A percentile compares a stretch with the other conserved stretches of the same genome.
These are phyloP conservation scores for Annulohypoxylon stygium DNA, from an alignment of 495 filamentous ascomycete genomes.

Conservation along the genomic window DNA sequence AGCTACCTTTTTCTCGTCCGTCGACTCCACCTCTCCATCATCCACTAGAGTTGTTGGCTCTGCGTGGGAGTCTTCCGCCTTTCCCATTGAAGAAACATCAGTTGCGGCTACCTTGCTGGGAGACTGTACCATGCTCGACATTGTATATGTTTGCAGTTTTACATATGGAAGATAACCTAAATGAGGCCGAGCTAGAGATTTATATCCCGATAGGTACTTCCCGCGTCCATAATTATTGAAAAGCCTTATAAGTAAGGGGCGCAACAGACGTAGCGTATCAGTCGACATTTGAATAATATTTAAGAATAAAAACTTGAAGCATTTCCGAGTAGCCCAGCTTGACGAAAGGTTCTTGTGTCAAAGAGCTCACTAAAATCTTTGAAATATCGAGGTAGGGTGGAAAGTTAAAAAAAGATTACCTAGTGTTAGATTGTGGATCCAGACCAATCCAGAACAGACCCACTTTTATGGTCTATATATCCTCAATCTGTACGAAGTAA, in stretches of 20 bases:
- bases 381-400: too few species aligned
- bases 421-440: too few species aligned
- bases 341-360: neutral
- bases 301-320: neutral
- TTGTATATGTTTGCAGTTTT: neutral
- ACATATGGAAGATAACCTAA: neutral
- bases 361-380: too few species aligned
- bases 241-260: neutral
- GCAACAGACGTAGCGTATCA: neutral
- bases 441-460: too few species aligned
- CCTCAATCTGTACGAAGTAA: too few species aligned
- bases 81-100: neutral
- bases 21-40: neutral
- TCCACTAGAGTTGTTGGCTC: neutral
- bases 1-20: neutral
- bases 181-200: neutral
- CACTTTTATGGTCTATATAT: too few species aligned
- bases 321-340: neutral
- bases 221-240: neutral
- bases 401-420: too few species aligned
- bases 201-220: neutral
- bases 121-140: constrained; percentile 6
- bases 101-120: neutral
- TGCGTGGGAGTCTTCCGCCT: constrained; percentile 1
- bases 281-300: neutral